Conservation (phyloP, 2,329 filamentous ascomycete species). For the Magnaporthiopsis rhizophila region DNA sequence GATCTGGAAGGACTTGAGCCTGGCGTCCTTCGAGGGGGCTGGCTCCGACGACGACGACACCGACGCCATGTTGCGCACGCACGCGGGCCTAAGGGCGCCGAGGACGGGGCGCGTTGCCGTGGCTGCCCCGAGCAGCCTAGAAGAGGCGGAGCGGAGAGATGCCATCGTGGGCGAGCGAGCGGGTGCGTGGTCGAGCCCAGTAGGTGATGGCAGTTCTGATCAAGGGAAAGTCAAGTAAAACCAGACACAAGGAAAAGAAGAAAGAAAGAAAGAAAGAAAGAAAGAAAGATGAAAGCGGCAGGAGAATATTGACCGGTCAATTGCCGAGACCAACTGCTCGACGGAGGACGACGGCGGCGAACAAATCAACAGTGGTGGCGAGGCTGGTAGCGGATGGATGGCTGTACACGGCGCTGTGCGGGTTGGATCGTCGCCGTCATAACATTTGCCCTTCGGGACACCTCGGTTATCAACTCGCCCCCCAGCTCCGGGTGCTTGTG, state of each 20-base stretch:
- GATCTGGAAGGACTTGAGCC: conserved; percentile 92
- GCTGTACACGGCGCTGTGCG: background rate
- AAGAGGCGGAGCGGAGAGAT: conserved; percentile 51
- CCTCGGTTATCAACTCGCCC: conserved; percentile 3
- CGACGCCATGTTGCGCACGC: conserved; percentile 46
- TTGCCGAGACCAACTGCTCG: background rate
- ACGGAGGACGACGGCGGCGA: background rate
- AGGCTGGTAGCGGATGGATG: background rate
- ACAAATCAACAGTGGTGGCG: background rate
- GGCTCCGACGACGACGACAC: conserved; percentile 40
- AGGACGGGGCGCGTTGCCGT: conserved; percentile 28
- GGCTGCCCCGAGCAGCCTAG: conserved; percentile 42
- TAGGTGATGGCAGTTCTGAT: background rate
- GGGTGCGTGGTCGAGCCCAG: conserved; percentile 16
- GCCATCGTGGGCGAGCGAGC: conserved; percentile 37
- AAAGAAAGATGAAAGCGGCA: background rate
- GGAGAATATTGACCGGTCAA: background rate
- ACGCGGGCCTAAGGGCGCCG: conserved; percentile 25
- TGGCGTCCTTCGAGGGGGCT: conserved; percentile 54
- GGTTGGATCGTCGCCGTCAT: background rate
- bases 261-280: background rate
- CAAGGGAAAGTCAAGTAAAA: too few relatives aligned
- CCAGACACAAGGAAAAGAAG: background rate
- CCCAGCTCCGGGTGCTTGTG: background rate
- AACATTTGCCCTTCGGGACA: background rate